phyloP scores from a whole-genome alignment of 306 rosid species.

The Cercis canadensis region DNA sequence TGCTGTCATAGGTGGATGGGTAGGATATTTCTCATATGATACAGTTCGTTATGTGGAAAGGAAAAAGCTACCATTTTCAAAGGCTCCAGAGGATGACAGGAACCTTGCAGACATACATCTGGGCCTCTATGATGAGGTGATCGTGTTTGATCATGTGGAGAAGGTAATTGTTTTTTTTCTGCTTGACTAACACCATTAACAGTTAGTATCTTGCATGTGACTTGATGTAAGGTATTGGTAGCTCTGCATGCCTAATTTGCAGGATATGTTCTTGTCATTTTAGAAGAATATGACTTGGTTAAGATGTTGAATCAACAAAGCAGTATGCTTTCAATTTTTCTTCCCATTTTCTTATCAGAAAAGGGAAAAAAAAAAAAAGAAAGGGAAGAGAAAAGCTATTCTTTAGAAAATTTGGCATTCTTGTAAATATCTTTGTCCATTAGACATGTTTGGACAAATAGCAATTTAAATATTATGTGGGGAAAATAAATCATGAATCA shows the following conservation, averaged over 20 bases:
- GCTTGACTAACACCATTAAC: slow-evolving; percentile 9
- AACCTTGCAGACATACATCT: slow-evolving; percentile 81
- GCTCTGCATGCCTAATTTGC: not conserved
- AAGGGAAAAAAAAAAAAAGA: too few relatives aligned
- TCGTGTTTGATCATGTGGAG: slow-evolving; percentile 84
- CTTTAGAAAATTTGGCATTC: not conserved
- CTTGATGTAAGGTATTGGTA: too few relatives aligned
- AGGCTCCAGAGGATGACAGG: slow-evolving; percentile 78
- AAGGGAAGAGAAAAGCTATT: slow-evolving; percentile 13
- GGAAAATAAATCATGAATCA: slow-evolving; percentile 5
- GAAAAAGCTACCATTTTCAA: slow-evolving; percentile 72
- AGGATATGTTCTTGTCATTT: slow-evolving; percentile 8
- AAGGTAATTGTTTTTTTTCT: slow-evolving; percentile 55
- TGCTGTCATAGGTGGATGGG: slow-evolving; percentile 80
- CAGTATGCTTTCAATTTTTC: too few relatives aligned
- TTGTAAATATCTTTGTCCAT: not conserved
- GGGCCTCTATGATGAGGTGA: slow-evolving; percentile 74
- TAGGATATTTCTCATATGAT: slow-evolving; percentile 85
- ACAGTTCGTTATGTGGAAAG: slow-evolving; percentile 87
- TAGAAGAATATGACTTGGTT: slow-evolving; percentile 3
- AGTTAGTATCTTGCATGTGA: slow-evolving; percentile 1
- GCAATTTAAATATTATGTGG: not conserved
- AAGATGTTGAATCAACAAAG: too few relatives aligned
- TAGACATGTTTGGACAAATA: slow-evolving; percentile 17
- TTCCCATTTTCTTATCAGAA: not conserved